Evolutionary conservation across 73 alveolate species (phyloP).

Genomic region (Paramecium pentaurelia): DNA sequence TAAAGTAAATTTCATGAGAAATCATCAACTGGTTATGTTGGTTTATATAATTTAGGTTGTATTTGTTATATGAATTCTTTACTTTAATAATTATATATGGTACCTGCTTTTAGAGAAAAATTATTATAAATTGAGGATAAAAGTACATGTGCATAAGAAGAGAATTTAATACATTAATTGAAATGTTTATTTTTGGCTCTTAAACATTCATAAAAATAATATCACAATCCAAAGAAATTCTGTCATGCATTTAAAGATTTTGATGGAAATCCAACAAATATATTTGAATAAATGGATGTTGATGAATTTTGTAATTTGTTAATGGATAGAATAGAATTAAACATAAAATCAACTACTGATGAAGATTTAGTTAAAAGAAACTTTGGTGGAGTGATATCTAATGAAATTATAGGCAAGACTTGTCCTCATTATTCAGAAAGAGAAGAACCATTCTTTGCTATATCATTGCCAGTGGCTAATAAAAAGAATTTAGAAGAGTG

Average conservation of each 20-base stretch:
- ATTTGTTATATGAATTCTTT: conserved; percentile 58
- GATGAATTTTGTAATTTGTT: conserved; percentile 71
- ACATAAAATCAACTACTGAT: conserved; percentile 71
- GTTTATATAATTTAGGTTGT: conserved; percentile 62
- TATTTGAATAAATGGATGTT: conserved; percentile 73
- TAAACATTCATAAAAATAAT: conserved; percentile 72
- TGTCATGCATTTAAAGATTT: conserved; percentile 89
- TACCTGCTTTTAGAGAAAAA: conserved; percentile 59
- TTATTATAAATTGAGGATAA: conserved; percentile 45
- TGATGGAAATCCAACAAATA: conserved; percentile 82
- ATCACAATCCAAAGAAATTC: conserved; percentile 84
- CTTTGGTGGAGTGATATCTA: conserved; percentile 80
- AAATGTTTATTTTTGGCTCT: conserved; percentile 58
- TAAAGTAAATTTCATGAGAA: conserved; percentile 53
- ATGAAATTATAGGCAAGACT: conserved; percentile 62
- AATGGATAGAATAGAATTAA: conserved; percentile 80
- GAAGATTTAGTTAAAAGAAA: conserved; percentile 74
- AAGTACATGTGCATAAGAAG: conserved; percentile 20
- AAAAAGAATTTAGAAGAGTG: conserved; percentile 89
- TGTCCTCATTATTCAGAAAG: conserved; percentile 59
- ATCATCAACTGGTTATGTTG: conserved; percentile 67
- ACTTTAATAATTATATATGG: conserved; percentile 40
- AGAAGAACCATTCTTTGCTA: conserved; percentile 52
- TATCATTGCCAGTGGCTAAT: conserved; percentile 75
- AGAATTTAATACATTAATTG: conserved; percentile 40